A percentile compares a stretch with the other conserved stretches of the same genome.
These are phyloP conservation scores for Taphrina confusa DNA, from an alignment of 1,139 yeast genomes.

Conservation along the genomic window DNA sequence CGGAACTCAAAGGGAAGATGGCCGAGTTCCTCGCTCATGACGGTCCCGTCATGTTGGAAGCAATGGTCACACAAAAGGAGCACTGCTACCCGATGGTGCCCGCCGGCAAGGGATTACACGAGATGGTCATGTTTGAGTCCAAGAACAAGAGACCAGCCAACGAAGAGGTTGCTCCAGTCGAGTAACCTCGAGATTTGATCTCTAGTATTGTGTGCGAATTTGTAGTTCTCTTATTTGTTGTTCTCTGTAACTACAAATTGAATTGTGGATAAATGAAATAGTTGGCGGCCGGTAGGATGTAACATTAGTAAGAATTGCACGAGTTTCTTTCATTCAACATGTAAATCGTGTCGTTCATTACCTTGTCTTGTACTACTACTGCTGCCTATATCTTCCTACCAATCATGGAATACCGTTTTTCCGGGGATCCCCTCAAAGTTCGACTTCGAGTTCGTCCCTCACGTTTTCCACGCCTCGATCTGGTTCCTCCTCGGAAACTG, in stretches of 20 bases:
- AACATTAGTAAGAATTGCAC: background rate
- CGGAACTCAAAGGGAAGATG: conserved; percentile 62
- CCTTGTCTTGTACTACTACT: background rate
- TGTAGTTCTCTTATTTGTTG: no score
- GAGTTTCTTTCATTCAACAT: no score
- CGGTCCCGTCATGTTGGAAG: conserved; percentile 90
- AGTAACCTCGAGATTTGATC: no score
- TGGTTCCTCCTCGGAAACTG: background rate
- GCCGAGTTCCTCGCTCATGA: conserved; percentile 68
- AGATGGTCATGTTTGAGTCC: conserved; percentile 44
- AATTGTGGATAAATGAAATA: background rate
- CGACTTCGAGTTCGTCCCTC: conserved; percentile 1
- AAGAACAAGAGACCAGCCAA: conserved; percentile 18
- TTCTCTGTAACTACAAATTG: background rate
- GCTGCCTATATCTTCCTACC: no score
- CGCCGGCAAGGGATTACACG: conserved; percentile 91
- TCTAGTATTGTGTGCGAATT: background rate
- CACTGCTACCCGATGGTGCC: conserved; percentile 99
- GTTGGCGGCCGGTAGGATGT: conserved; percentile 4
- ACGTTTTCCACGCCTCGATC: background rate
- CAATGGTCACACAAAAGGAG: conserved; percentile 87
- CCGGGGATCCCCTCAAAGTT: no score
- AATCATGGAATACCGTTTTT: background rate
- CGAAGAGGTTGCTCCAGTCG: conserved; percentile 13
- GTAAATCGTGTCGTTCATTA: background rate